A percentile compares a stretch with the other conserved stretches of the same genome.
Conservation (phyloP, 306 rosid genomes). For the Rosa persica region DNA sequence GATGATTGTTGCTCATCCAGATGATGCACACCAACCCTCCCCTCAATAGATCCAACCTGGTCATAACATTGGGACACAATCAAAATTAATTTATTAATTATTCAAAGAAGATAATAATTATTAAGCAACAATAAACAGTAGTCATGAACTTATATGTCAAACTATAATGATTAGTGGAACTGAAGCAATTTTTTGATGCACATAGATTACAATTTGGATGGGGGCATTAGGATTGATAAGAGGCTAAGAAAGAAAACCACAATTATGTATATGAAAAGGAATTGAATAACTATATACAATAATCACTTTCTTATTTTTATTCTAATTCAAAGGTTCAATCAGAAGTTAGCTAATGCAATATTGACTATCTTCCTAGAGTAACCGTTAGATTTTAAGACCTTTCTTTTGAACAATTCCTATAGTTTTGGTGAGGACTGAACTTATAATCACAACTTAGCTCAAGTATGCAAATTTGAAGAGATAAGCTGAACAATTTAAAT, state of each 20-base stretch:
- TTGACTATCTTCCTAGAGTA: neutral
- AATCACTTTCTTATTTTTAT: neutral
- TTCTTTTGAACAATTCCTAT: neutral
- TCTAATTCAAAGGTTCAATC: neutral
- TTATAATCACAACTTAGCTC: neutral
- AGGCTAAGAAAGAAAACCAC: neutral
- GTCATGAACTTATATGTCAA: neutral
- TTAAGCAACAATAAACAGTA: neutral
- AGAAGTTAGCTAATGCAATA: neutral
- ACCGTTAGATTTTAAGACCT: neutral
- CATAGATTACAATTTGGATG: neutral
- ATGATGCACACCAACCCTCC: slow-evolving; percentile 98
- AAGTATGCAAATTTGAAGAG: neutral
- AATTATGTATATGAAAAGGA: neutral
- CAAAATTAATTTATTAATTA: neutral
- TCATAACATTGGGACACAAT: slow-evolving; percentile 9
- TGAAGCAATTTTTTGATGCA: neutral
- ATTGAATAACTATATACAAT: neutral
- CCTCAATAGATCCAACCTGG: slow-evolving; percentile 95
- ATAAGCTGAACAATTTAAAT: neutral
- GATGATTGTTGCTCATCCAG: slow-evolving; percentile 66
- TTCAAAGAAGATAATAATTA: neutral
- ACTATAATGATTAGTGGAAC: neutral
- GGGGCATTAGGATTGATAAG: neutral
- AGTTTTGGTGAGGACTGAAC: neutral